A percentile compares a stretch with the other conserved stretches of the same genome.
Evolutionary conservation across 495 filamentous ascomycete species (phyloP).

Genomic region (Neurospora cerealis): DNA sequence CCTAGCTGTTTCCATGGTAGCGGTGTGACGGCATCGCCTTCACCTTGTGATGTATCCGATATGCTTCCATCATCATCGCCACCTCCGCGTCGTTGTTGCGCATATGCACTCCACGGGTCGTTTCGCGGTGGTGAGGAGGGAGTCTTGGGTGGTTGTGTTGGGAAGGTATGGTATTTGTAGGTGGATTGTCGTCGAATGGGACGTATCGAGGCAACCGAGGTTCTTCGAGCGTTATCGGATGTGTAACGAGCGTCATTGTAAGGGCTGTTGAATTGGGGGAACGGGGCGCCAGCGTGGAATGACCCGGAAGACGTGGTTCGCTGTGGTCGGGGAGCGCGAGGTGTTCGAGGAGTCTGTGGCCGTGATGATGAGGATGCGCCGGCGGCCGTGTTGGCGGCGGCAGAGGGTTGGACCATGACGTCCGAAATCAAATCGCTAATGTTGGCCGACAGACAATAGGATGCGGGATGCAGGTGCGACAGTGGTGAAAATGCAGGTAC

Average conservation of each 20-base stretch:
- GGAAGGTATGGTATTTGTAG: constrained; percentile 89
- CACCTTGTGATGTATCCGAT: neutral
- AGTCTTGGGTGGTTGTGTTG: constrained; percentile 77
- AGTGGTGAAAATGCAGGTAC: neutral
- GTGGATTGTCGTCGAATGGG: constrained; percentile 51
- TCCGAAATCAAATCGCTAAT: neutral
- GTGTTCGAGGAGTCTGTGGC: constrained; percentile 17
- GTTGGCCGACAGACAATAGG: neutral
- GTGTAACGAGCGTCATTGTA: constrained; percentile 8
- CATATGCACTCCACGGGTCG: constrained; percentile 6
- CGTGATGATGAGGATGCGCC: constrained; percentile 11
- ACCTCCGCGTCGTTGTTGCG: neutral
- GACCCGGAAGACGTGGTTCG: constrained; percentile 28
- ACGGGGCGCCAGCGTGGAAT: constrained; percentile 40
- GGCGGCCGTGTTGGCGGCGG: neutral
- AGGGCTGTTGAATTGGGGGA: constrained; percentile 20
- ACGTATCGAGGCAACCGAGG: constrained; percentile 6
- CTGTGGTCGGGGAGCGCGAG: constrained; percentile 6
- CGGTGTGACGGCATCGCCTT: constrained; percentile 45
- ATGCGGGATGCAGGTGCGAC: neutral
- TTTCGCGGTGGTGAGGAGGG: constrained; percentile 24
- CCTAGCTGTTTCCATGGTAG: constrained; percentile 75
- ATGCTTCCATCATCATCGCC: constrained; percentile 17
- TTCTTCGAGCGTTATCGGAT: constrained; percentile 2
- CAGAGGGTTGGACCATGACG: neutral